Conservation (phyloP, 2,329 filamentous ascomycete species). For the Domatiomyces catenatus region DNA sequence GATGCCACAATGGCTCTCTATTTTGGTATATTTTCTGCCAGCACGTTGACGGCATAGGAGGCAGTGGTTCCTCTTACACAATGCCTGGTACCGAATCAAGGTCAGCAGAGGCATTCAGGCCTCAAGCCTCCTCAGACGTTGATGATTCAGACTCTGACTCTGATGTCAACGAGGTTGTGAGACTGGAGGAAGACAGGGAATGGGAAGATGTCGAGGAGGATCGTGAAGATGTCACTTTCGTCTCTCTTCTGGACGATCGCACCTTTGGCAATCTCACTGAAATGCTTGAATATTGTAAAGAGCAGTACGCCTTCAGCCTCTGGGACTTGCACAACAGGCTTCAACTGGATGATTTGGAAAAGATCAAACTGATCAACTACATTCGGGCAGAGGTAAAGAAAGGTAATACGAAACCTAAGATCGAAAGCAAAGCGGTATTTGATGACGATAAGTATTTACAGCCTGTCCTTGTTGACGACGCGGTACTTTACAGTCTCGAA, state of each 20-base stretch:
- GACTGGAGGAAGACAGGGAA: conserved; percentile 30
- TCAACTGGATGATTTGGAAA: conserved; percentile 56
- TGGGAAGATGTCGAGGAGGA: conserved; percentile 49
- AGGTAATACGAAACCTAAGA: conserved; percentile 34
- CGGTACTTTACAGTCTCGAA: conserved; percentile 72
- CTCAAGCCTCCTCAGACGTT: not conserved
- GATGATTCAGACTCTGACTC: not conserved
- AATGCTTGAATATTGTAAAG: conserved; percentile 56
- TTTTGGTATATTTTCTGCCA: not conserved
- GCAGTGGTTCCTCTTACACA: not conserved
- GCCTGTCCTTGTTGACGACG: conserved; percentile 77
- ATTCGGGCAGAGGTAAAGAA: conserved; percentile 33
- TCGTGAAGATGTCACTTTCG: conserved; percentile 43
- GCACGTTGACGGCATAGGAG: not conserved
- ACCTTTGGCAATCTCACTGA: conserved; percentile 47
- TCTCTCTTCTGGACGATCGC: conserved; percentile 53
- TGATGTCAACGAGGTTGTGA: not conserved
- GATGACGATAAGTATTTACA: conserved; percentile 68
- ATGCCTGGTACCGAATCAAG: not conserved
- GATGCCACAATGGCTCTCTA: not conserved
- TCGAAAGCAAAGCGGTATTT: conserved; percentile 48
- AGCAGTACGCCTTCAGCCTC: conserved; percentile 53
- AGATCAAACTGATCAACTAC: conserved; percentile 62
- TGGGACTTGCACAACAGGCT: conserved; percentile 39
- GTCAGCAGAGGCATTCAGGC: not conserved